Percentiles rank a stretch among this genome's conserved stretches.
Evolutionary conservation across 495 filamentous ascomycete species (phyloP).

Genomic region (Penicillium longicatenatum): DNA sequence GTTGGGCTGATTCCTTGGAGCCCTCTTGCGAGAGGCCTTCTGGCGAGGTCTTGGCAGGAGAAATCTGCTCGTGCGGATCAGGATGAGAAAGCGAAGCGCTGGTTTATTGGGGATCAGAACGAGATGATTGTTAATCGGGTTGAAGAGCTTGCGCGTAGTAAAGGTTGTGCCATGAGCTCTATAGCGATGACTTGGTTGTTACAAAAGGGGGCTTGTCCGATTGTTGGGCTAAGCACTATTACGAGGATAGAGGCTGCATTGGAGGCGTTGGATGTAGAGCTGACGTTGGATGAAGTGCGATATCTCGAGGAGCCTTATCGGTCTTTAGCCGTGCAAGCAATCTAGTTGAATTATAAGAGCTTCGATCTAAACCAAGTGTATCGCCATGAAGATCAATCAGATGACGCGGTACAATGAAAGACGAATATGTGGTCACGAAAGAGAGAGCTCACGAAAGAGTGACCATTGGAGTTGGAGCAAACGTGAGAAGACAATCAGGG

Average conservation of each 20-base stretch:
- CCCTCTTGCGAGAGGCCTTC: conserved; percentile 53
- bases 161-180: conserved; percentile 56
- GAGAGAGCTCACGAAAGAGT: too few relatives aligned
- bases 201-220: conserved; percentile 49
- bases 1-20: conserved; percentile 70
- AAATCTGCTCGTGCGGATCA: conserved; percentile 21
- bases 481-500: too few relatives aligned
- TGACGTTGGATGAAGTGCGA: conserved; percentile 58
- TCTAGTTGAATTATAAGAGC: background rate
- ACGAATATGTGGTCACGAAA: too few relatives aligned
- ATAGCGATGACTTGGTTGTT: conserved; percentile 66
- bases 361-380: too few relatives aligned
- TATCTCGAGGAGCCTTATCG: conserved; percentile 63
- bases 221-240: conserved; percentile 60
- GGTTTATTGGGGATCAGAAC: conserved; percentile 29
- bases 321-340: conserved; percentile 29
- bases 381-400: too few relatives aligned
- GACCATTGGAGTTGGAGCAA: too few relatives aligned
- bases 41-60: conserved; percentile 45
- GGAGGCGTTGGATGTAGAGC: conserved; percentile 42
- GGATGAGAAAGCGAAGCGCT: conserved; percentile 21
- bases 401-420: too few relatives aligned
- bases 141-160: conserved; percentile 59
- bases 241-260: conserved; percentile 59
- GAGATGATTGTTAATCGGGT: conserved; percentile 56